A percentile compares a stretch with the other conserved stretches of the same genome.
Evolutionary conservation across 441 rosid genomes (phyloP).

Genomic region (Populus hybrid): DNA sequence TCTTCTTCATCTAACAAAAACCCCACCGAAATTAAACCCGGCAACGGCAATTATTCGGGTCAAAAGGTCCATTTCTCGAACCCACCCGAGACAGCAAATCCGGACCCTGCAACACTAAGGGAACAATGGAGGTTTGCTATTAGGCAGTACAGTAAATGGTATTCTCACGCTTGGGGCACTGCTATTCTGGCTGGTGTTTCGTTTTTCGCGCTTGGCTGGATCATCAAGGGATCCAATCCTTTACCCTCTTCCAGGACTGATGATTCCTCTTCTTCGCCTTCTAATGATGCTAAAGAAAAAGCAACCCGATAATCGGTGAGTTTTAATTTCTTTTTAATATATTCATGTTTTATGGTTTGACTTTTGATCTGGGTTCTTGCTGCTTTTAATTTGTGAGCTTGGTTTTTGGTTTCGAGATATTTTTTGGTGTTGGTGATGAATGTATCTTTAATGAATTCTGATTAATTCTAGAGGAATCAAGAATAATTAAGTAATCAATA

Average conservation of each 20-base stretch:
- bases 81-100: slow-evolving; percentile 57
- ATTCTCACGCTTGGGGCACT: slow-evolving; percentile 93
- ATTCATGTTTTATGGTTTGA: not conserved
- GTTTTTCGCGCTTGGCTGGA: slow-evolving; percentile 92
- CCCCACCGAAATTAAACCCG: slow-evolving; percentile 20
- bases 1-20: slow-evolving; percentile 16
- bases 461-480: no score
- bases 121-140: slow-evolving; percentile 91
- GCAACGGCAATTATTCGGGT: slow-evolving; percentile 22
- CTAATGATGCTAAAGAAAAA: slow-evolving; percentile 8
- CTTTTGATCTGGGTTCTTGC: not conserved
- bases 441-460: not conserved
- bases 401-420: not conserved
- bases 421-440: not conserved
- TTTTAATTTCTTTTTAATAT: not conserved
- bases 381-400: not conserved
- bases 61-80: slow-evolving; percentile 44
- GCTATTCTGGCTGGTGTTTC: slow-evolving; percentile 84
- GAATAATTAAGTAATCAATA: no score
- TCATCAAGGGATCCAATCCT: slow-evolving; percentile 87
- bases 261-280: slow-evolving; percentile 23
- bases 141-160: slow-evolving; percentile 73
- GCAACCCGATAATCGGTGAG: slow-evolving; percentile 3
- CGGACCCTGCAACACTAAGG: slow-evolving; percentile 69
- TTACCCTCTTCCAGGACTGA: slow-evolving; percentile 55